phyloP scores from a whole-genome alignment of 2,329 filamentous ascomycete genomes.

The Fusarium hainanense region DNA sequence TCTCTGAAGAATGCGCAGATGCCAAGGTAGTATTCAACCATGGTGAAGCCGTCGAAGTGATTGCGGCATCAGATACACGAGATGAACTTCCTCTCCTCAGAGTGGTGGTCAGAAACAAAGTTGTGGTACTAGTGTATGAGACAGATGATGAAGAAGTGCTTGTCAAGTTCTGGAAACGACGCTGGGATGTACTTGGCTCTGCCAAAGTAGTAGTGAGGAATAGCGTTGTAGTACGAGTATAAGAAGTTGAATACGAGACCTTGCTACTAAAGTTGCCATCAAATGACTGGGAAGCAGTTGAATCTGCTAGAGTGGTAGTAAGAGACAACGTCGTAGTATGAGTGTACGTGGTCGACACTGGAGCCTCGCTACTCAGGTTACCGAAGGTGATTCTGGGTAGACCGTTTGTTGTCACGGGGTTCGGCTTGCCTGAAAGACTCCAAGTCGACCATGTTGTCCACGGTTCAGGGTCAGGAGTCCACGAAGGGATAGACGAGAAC shows the following conservation, averaged over 20 bases:
- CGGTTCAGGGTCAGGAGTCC: slow-evolving; percentile 9
- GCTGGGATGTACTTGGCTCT: slow-evolving; percentile 20
- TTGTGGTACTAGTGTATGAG: slow-evolving; percentile 18
- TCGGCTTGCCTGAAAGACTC: slow-evolving; percentile 16
- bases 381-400: slow-evolving; percentile 13
- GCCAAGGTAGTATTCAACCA: slow-evolving; percentile 36
- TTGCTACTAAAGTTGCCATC: slow-evolving; percentile 32
- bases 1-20: slow-evolving; percentile 14
- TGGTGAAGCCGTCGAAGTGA: slow-evolving; percentile 15
- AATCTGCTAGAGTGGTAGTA: slow-evolving; percentile 5
- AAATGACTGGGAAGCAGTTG: slow-evolving; percentile 18
- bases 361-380: slow-evolving; percentile 30
- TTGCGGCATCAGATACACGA: slow-evolving; percentile 22
- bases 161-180: slow-evolving; percentile 24
- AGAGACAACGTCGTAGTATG: slow-evolving; percentile 12
- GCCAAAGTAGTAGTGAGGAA: slow-evolving; percentile 5
- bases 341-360: slow-evolving; percentile 14
- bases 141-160: slow-evolving; percentile 5
- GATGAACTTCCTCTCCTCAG: slow-evolving; percentile 24
- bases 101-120: slow-evolving; percentile 14
- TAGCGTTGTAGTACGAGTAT: slow-evolving; percentile 12
- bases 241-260: slow-evolving; percentile 9
- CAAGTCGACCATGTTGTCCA: slow-evolving; percentile 31
- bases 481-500: slow-evolving; percentile 17
- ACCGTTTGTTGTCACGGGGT: background rate